Percentiles rank a stretch among this genome's conserved stretches.
Evolutionary conservation across 495 filamentous ascomycete species (phyloP).

Genomic region (Viridothelium virens): DNA sequence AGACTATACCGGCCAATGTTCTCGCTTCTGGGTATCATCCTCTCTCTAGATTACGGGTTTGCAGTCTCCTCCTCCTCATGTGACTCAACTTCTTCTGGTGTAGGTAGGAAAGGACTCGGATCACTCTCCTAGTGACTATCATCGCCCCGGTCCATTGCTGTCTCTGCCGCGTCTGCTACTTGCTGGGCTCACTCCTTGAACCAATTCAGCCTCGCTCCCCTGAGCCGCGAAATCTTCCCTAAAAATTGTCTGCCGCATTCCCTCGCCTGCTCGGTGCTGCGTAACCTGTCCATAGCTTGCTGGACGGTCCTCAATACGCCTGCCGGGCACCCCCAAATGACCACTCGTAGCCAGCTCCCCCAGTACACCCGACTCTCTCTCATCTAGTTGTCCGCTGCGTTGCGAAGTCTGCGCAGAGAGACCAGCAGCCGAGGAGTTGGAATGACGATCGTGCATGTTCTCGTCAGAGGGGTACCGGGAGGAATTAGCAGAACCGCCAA

Average conservation of each 20-base stretch:
- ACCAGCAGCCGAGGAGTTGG: not conserved
- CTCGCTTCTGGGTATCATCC: not conserved
- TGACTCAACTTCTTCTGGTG: not conserved
- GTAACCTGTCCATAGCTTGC: conserved; percentile 68
- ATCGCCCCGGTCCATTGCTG: conserved; percentile 2
- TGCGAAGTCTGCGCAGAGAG: conserved; percentile 23
- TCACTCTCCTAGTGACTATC: not conserved
- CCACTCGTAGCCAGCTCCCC: conserved; percentile 8
- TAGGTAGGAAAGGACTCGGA: too few relatives aligned
- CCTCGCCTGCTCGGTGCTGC: conserved; percentile 54
- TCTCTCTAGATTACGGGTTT: not conserved
- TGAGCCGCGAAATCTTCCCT: conserved; percentile 18
- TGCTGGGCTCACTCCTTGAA: conserved; percentile 17
- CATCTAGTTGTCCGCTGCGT: conserved; percentile 21
- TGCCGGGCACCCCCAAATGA: conserved; percentile 33
- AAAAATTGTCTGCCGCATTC: conserved; percentile 38
- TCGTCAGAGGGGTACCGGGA: conserved; percentile 1
- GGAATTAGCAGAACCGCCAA: conserved; percentile 2
- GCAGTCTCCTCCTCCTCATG: not conserved
- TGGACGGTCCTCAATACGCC: conserved; percentile 43
- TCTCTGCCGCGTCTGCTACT: not conserved
- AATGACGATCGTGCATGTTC: conserved; percentile 1
- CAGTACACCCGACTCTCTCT: conserved; percentile 28
- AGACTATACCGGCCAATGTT: not conserved
- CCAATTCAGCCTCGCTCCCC: conserved; percentile 29